Base-by-base conservation (phyloP, 306 rosid species). In the Biancaea sappan region DNA sequence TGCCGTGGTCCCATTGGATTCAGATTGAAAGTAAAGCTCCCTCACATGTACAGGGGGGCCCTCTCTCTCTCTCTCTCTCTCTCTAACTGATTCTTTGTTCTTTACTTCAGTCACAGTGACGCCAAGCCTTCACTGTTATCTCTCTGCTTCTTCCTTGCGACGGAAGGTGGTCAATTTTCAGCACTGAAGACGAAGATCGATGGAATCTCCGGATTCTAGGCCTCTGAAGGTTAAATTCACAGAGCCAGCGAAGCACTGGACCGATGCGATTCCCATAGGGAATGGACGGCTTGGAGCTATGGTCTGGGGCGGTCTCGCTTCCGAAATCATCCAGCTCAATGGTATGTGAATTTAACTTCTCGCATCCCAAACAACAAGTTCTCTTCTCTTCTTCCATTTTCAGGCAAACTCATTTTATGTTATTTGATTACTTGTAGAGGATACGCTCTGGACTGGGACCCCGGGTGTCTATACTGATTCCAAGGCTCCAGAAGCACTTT, bases 241-340 rank as follows among this genome's bases (percentile, higher is more conserved):
- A 10, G 89, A 62, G 64, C 82, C 88, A 5, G 94, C 92, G 2
- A 87, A 81, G 80, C 84, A 87, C 71, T 91, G 97, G 97, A 91
- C 94, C 15, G 94, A 91, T 73, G 97, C 97, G 3, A 54, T 89
- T 25, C 97, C 97, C 11, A 56, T 87, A 10, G 97, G 97, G 10
- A 91, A 91, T 78, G 97, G 97, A 5, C 87, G 94, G 13, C 91
- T 89, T 16, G 97, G 97, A 37, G 97, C 97, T 56, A 87, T 91
- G 94, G 79, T 91, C 4, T 87, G 92, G 91, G 97, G 97, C 19
- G 84, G 84, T 34, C 76, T 87, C 7, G 62, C 82, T 0, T 80
- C 89, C 1, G 97, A 91, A 70, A 75, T 74, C 47, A 79, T 91
- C 63, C 94, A 89, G 80, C 88, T 91, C 66, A 91, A 87, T 41